Evolutionary conservation across 441 rosid species (phyloP), one percentile per base, ranked within the genome.

Genomic region (Theobroma grandiflorum): DNA sequence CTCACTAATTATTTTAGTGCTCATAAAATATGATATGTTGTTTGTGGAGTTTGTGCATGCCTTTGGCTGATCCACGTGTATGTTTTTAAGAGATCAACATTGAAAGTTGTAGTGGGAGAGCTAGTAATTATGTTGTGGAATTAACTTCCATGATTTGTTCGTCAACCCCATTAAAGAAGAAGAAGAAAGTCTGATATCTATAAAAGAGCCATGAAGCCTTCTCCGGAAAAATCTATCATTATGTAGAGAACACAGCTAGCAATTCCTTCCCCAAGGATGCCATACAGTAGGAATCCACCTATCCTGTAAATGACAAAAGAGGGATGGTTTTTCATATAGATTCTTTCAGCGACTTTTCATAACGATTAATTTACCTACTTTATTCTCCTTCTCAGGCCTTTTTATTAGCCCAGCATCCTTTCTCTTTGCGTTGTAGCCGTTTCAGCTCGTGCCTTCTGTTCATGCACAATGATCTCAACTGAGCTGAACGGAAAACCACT

Each of bases 331-430:
- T 79, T 22, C 72, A 49, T 61, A 42, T 75, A 74, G 87, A 90
- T 85, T 76, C 89, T 81, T 74, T 52, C 20, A 53, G 33, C 79
- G 55, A 78, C 86, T 83, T 82, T 80, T 45, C 64, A 64, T 20
- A 43, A 73, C 69, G 75, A 5, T 52, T 22, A 26, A 31, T 37
- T 57, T 69, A n/a, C 62, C 80, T 69, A 80, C 84, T 88, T 85
- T 86, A 84, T 86, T 84, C 89, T 76, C 73, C 73, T 45, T 62
- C 77, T 57, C 1, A 10, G 10, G 71, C 83, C 87, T 66, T 79
- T 78, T 82, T 87, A 89, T 85, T 74, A 68, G 58, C 86, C 79
- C 78, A 42, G 18, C 79, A n/a, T 20, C 70, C 79, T 50, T 18
- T 22, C 66, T 59, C 75, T 42, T 55, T 42, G 77, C 14, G n/a